Base-by-base conservation (phyloP, 2,329 filamentous ascomycete genomes). In the Aureobasidium sp. region DNA sequence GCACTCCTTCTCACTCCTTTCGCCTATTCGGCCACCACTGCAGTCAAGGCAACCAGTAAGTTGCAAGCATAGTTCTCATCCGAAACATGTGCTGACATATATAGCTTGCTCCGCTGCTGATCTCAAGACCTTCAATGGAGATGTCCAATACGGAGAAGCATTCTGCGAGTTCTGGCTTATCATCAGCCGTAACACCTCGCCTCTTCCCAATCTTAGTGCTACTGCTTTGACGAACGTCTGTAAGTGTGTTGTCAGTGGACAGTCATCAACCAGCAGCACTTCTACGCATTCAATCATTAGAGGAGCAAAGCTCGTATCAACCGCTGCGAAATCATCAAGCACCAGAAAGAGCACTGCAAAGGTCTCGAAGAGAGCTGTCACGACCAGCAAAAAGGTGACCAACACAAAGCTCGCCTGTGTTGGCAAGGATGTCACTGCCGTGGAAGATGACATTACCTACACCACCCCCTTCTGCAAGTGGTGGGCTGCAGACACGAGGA, bases 141-240 rank as follows among this genome's bases (percentile, higher is more conserved):
- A 50, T 40, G 47, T 50, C 24, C 16, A 40, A 17, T 50, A 39
- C n/a, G 24, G 25, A 17, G 16, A 22, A 32, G 34, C 34, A 4
- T 50, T 50, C 25, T 50, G 47, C 35, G 35, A 50, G 17, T 50
- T 50, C 25, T 50, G 47, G 47, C 47, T 50, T 8, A 19, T 29
- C 12, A 16, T 30, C 34, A 40, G 24, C 11, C 47, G 47, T 16
- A 50, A 40, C 16, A 40, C 34, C 14, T 50, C 47, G 6, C 47
- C 47, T 30, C 47, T 50, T 17, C 47, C 47, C 25, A n/a, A 50
- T 25, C 35, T 50, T 8, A n/a, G 24, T 22, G 47, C 47, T 14
- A 50, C 17, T 16, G 27, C 47, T 32, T 24, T 50, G 12, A 50
- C 47, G 16, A 40, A 32, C 22, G 47, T 50, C 24, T 50, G 47